phyloP scores from a whole-genome alignment of 228 moss, liverwort and hornwort genomes.

The Sphagnum magellanicum region DNA sequence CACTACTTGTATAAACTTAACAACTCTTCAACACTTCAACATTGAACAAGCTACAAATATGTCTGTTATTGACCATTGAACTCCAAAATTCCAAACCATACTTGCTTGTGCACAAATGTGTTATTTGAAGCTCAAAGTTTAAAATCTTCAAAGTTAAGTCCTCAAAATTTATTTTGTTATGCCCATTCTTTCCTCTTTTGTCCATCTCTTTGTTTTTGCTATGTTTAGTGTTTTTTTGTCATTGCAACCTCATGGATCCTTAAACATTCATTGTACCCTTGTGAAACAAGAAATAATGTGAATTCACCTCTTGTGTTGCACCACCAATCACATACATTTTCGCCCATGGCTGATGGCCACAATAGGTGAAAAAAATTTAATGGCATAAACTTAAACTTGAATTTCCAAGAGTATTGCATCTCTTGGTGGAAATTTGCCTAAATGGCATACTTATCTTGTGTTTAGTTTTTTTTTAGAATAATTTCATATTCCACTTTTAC shows the following conservation, averaged over 20 bases:
- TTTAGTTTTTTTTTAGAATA: constrained; percentile 20
- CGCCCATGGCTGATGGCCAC: constrained; percentile 24
- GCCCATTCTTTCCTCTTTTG: no score
- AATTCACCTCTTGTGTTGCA: constrained; percentile 37
- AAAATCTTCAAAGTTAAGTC: no score
- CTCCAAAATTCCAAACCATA: no score
- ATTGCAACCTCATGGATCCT: constrained; percentile 59
- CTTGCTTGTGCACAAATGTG: no score
- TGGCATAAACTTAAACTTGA: constrained; percentile 56
- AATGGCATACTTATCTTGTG: constrained; percentile 79
- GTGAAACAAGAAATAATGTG: constrained; percentile 45
- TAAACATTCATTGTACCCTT: constrained; percentile 46
- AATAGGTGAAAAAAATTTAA: constrained; percentile 39
- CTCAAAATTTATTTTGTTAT: no score
- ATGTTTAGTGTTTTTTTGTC: not conserved
- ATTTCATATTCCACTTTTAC: no score
- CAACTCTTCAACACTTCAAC: no score
- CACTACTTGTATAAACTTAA: no score
- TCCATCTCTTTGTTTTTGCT: no score
- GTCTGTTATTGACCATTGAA: no score
- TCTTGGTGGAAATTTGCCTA: constrained; percentile 65
- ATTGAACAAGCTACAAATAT: no score
- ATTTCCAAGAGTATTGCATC: constrained; percentile 53
- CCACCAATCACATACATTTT: constrained; percentile 34
- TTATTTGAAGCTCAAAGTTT: no score